These are phyloP conservation scores for Auricularia heimuer DNA, from an alignment of 768 basidiomycete species.

Conservation along the genomic window DNA sequence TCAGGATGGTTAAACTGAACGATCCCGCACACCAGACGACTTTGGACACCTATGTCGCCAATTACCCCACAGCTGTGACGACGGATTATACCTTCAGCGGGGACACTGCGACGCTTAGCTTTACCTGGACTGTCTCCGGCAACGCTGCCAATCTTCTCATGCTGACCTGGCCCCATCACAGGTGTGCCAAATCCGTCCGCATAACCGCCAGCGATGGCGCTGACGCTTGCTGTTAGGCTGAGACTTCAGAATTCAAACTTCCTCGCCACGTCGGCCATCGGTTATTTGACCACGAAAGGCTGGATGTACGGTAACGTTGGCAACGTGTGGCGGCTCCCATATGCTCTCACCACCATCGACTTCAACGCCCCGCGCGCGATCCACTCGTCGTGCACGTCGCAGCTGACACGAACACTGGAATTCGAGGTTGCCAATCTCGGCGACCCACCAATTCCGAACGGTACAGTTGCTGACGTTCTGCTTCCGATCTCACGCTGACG, in stretches of 20 bases:
- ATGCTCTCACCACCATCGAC: conserved; percentile 23
- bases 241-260: conserved; percentile 14
- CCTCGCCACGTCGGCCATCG: conserved; percentile 17
- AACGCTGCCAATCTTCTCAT: conserved; percentile 21
- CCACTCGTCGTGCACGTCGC: conserved; percentile 21
- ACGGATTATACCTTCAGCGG: conserved; percentile 23
- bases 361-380: conserved; percentile 25
- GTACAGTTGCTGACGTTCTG: background rate
- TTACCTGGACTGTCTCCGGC: conserved; percentile 24
- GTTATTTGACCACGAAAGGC: conserved; percentile 26
- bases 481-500: background rate
- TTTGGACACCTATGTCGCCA: conserved; percentile 23
- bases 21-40: conserved; percentile 17
- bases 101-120: conserved; percentile 21
- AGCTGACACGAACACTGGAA: conserved; percentile 21
- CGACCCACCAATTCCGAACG: background rate
- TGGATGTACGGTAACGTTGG: conserved; percentile 26
- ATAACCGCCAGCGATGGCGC: background rate
- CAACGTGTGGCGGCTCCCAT: conserved; percentile 23
- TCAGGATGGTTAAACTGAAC: conserved; percentile 17
- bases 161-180: conserved; percentile 28
- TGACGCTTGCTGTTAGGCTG: background rate
- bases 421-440: background rate
- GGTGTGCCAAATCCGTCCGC: conserved; percentile 15
- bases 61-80: conserved; percentile 21